Conservation (phyloP, 371 early-diverging fungal genomes). For the Mucor velutinosus region DNA sequence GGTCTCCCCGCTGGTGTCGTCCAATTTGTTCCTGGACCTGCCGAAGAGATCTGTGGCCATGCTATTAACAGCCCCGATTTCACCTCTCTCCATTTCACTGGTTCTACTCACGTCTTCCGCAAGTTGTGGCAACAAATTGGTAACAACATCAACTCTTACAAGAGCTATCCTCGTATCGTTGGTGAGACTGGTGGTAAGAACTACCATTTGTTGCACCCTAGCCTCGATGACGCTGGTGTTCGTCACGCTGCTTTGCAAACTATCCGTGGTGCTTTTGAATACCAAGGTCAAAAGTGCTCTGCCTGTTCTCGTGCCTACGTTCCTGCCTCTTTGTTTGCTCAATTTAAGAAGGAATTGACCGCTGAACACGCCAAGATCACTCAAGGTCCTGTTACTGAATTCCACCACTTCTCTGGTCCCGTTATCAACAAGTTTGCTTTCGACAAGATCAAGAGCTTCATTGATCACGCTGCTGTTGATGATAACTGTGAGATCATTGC, state of each 20-base stretch:
- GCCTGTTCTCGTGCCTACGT: constrained; percentile 92
- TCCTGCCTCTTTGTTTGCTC: constrained; percentile 80
- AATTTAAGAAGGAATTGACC: constrained; percentile 72
- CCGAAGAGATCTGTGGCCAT: constrained; percentile 72
- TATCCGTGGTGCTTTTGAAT: constrained; percentile 94
- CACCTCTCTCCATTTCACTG: constrained; percentile 97
- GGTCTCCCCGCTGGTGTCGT: constrained; percentile 97
- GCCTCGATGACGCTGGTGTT: constrained; percentile 66
- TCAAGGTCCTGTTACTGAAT: constrained; percentile 84
- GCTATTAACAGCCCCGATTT: constrained; percentile 86
- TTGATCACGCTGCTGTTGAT: constrained; percentile 74
- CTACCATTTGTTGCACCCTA: constrained; percentile 92
- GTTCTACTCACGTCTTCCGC: constrained; percentile 93
- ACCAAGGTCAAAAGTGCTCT: constrained; percentile 97
- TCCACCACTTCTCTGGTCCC: constrained; percentile 77
- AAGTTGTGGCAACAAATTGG: constrained; percentile 91
- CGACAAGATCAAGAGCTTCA: constrained; percentile 89
- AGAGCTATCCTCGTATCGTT: constrained; percentile 94
- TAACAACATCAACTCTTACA: constrained; percentile 88
- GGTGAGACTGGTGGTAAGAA: constrained; percentile 99
- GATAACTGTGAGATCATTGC: constrained; percentile 75
- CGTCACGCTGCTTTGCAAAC: constrained; percentile 71
- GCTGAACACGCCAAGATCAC: constrained; percentile 76
- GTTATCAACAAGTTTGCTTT: constrained; percentile 93
- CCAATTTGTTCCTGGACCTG: constrained; percentile 95